Base-by-base conservation (phyloP, 73 alveolate genomes). In the Paramecium sonneborni region DNA sequence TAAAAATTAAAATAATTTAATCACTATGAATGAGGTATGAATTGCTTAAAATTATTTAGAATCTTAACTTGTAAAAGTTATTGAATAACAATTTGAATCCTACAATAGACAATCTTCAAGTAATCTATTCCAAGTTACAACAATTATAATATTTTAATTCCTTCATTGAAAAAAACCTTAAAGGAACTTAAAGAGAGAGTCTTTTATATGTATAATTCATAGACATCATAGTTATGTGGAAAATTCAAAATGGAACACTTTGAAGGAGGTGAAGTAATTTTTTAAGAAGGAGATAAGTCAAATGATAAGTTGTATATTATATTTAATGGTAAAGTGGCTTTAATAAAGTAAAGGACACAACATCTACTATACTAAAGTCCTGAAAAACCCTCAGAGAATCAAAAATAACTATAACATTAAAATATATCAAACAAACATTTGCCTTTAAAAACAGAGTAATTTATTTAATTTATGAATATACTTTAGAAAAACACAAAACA, bases 261-360 rank as follows among this genome's bases (percentile, higher is more conserved):
- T n/a, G 11, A 44, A 26, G 90, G 90, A 39, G 90, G 90, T 0
- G 90, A 79, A 4, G 28, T 79, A 11, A 79, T 79, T 18, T 79
- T 79, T 15, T 20, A 38, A 23, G 90, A 79, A 79, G 74, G 74
- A 21, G 90, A 39, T 23, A 26, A 32, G 30, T 79, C 90, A 30
- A 79, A 79, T 12, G 90, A 79, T 79, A 79, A 79, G 44, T 44
- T 79, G 41, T 79, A 79, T 41, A 79, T 79, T 10, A 79, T 79
- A 9, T 79, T 79, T 44, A 43, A 79, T 79, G 90, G 90, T 11
- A 38, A 46, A 24, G 90, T 46, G 35, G 90, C 35, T 38, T 24
- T 79, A 26, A 20, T 79, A 21, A 79, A 39, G 74, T 28, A 21
- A 62, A 79, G 90, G 28, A 28, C 86, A 28, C 35, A 35, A 38